These are phyloP conservation scores for Kodamaea arcana DNA, from an alignment of 1,139 yeast genomes.

Conservation along the genomic window DNA sequence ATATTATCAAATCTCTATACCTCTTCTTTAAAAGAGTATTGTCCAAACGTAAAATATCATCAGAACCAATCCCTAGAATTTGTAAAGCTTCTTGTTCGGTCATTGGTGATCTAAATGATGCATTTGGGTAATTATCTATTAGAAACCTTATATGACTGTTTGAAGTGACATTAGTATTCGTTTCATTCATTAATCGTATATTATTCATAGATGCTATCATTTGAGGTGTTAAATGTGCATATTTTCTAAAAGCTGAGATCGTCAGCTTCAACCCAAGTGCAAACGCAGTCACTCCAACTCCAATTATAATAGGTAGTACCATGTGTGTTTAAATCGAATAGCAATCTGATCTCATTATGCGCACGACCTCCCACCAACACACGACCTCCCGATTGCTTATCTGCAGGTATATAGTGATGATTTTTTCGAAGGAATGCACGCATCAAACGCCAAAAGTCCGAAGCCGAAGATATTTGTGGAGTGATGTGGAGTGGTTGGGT, in stretches of 20 bases:
- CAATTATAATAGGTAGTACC: constrained; percentile 55
- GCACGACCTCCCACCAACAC: too few species aligned
- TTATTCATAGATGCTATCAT: constrained; percentile 55
- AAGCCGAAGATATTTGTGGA: neutral
- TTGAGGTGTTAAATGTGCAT: constrained; percentile 42
- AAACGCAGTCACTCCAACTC: constrained; percentile 51
- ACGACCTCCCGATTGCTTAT: too few species aligned
- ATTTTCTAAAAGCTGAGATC: constrained; percentile 42
- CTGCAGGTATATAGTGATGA: neutral
- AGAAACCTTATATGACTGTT: constrained; percentile 20
- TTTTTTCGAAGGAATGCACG: neutral
- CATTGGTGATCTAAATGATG: constrained; percentile 51
- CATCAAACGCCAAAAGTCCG: neutral
- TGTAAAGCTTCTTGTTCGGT: constrained; percentile 58
- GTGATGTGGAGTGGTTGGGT: neutral
- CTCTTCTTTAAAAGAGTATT: constrained; percentile 44
- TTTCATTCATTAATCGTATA: constrained; percentile 21
- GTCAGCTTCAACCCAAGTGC: constrained; percentile 54
- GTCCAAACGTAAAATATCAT: constrained; percentile 46
- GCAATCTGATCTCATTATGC: too few species aligned
- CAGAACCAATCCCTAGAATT: constrained; percentile 50
- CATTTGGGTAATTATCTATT: constrained; percentile 33
- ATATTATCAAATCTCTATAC: constrained; percentile 62
- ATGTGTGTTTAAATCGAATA: too few species aligned
- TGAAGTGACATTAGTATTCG: constrained; percentile 8